Evolutionary conservation across 495 filamentous ascomycete species (phyloP), one percentile per base, ranked within the genome.

Genomic region (Lepidopterella palustris): DNA sequence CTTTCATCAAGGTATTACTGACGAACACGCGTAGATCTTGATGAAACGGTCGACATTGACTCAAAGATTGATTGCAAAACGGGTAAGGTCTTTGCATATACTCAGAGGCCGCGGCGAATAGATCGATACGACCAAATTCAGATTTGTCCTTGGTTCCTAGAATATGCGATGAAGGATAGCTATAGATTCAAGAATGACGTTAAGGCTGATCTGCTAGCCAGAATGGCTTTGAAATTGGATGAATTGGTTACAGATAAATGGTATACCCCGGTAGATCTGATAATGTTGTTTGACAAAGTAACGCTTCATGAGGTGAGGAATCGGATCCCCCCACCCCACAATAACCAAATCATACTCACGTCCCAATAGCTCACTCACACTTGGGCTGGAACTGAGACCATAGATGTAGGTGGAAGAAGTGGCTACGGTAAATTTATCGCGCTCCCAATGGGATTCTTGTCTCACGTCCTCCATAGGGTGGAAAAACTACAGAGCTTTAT

Each of bases 91-190:
- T 35, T 35, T 35, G 31, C 31, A 35, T 35, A 35, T 13, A 35
- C 31, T 35, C 31, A 35, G 31, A 35, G 31, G 31, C 31, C 31
- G 31, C 13, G 5, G 31, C 5, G 31, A 35, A 35, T 13, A 35
- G 31, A 35, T 35, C 31, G 31, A 35, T 35, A 35, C 31, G 31
- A 35, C 31, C 31, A 35, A 53, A 53, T 53, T 29, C 50, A 53
- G 26, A 53, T 53, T 29, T 53, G 50, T 29, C 50, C 50, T 29
- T 53, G 50, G 50, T 53, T 53, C 25, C 50, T 53, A 20, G 50
- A 53, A 53, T 53, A 53, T 27, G 50, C 20, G 18, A 53, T 53
- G 50, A 28, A 53, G 15, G 26, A 53, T 15, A 27, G 26, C 50
- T 27, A 20, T 15, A 23, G 26, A 53, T 53, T 53, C 50, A 20